Evolutionary conservation across 1,284 basidiomycete genomes (phyloP).

Genomic region (Cutaneotrichosporon dermatis): DNA sequence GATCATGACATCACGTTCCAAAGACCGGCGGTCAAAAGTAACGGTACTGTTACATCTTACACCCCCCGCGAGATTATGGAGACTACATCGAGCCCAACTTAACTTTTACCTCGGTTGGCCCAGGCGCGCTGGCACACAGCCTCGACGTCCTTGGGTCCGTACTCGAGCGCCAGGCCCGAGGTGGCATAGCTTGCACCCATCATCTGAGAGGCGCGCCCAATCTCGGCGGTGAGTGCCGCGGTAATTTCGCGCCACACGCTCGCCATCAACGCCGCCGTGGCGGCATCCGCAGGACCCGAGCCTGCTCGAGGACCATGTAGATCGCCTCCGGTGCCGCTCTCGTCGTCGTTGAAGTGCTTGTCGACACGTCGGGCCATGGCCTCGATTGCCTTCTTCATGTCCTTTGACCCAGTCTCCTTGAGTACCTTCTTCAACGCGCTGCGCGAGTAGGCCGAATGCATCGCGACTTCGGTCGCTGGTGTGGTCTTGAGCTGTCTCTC

Average conservation of each 20-base stretch:
- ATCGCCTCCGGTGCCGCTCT: conserved; percentile 13
- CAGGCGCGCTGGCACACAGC: conserved; percentile 55
- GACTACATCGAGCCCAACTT: too few relatives aligned
- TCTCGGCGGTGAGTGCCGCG: conserved; percentile 68
- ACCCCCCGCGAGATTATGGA: too few relatives aligned
- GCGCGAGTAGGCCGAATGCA: conserved; percentile 72
- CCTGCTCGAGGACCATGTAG: background rate
- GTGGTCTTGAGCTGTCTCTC: conserved; percentile 79
- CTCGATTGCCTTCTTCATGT: conserved; percentile 77
- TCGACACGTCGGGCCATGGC: conserved; percentile 84
- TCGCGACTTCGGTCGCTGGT: conserved; percentile 65
- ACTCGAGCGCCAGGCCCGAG: conserved; percentile 66
- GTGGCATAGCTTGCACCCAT: conserved; percentile 74
- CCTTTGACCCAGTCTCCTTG: conserved; percentile 81
- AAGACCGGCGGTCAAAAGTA: too few relatives aligned
- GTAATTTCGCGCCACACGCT: conserved; percentile 86
- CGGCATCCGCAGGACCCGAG: conserved; percentile 10
- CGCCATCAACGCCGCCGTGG: conserved; percentile 63
- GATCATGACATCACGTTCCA: too few relatives aligned
- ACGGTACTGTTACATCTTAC: too few relatives aligned
- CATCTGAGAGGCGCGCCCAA: conserved; percentile 62
- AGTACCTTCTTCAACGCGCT: conserved; percentile 74
- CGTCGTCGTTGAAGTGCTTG: conserved; percentile 70
- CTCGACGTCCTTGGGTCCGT: conserved; percentile 69
- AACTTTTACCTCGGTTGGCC: background rate